Evolutionary conservation across 768 basidiomycete genomes (phyloP).

Genomic region (Boletus reticulatus): DNA sequence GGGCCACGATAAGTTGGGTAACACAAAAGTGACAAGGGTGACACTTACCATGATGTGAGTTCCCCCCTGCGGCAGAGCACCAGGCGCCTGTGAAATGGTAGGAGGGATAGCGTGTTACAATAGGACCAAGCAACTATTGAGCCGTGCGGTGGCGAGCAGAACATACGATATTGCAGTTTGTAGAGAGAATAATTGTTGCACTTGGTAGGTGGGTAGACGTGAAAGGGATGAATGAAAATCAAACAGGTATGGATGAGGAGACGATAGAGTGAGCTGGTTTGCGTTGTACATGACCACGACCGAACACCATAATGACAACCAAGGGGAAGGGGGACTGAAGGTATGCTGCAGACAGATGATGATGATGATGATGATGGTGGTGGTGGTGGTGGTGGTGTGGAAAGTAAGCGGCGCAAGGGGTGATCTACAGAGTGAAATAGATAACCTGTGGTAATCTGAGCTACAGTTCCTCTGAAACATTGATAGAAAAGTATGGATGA

Average conservation of each 20-base stretch:
- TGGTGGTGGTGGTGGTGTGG: slow-evolving; percentile 20
- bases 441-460: slow-evolving; percentile 33
- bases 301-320: slow-evolving; percentile 37
- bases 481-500: slow-evolving; percentile 81
- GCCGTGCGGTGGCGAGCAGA: slow-evolving; percentile 18
- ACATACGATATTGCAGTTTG: slow-evolving; percentile 31
- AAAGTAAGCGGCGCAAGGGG: slow-evolving; percentile 21
- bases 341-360: slow-evolving; percentile 24
- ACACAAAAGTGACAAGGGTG: not conserved
- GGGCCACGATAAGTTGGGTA: not conserved
- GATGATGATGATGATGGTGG: slow-evolving; percentile 23
- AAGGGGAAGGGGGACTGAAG: slow-evolving; percentile 18
- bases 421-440: slow-evolving; percentile 36
- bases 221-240: slow-evolving; percentile 22
- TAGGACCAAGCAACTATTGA: slow-evolving; percentile 14
- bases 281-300: slow-evolving; percentile 38
- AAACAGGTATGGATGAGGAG: slow-evolving; percentile 28
- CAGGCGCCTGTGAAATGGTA: slow-evolving; percentile 10
- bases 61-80: slow-evolving; percentile 8
- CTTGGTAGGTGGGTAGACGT: slow-evolving; percentile 24
- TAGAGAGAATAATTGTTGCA: slow-evolving; percentile 29
- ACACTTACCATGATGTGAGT: slow-evolving; percentile 12
- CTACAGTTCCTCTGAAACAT: slow-evolving; percentile 68
- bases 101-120: slow-evolving; percentile 21
- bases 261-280: slow-evolving; percentile 28